Evolutionary conservation across 495 filamentous ascomycete species (phyloP).

Genomic region (Darksidea phi): DNA sequence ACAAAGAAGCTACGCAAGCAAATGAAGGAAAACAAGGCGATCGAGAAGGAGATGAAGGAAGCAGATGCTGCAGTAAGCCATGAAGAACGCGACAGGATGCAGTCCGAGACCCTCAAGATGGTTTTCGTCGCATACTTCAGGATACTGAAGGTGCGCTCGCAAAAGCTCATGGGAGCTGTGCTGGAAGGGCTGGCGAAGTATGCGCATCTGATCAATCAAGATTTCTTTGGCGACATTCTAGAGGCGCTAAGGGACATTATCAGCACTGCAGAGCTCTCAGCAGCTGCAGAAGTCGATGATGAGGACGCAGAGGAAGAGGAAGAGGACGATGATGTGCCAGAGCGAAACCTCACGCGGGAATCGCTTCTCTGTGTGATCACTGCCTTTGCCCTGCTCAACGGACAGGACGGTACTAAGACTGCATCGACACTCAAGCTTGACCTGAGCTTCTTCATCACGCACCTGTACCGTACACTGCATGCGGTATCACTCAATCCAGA

Average conservation of each 20-base stretch:
- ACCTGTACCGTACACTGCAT: conserved; percentile 83
- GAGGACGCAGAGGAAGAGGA: conserved; percentile 49
- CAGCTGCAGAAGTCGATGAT: conserved; percentile 44
- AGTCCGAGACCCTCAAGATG: conserved; percentile 90
- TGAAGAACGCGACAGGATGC: conserved; percentile 87
- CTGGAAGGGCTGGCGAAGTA: conserved; percentile 89
- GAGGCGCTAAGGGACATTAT: conserved; percentile 93
- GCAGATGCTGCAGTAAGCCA: conserved; percentile 88
- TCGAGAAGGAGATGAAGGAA: conserved; percentile 90
- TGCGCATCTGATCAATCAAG: conserved; percentile 93
- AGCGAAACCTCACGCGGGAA: conserved; percentile 74
- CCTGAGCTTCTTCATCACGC: conserved; percentile 87
- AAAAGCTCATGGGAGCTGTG: conserved; percentile 86
- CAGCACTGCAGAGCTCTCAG: conserved; percentile 55
- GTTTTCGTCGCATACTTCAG: conserved; percentile 95
- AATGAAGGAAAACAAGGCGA: conserved; percentile 74
- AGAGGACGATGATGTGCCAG: conserved; percentile 45
- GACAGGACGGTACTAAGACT: conserved; percentile 72
- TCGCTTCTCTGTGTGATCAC: conserved; percentile 93
- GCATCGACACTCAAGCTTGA: conserved; percentile 74
- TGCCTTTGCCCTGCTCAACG: conserved; percentile 87
- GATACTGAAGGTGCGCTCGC: conserved; percentile 77
- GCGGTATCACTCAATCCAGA: conserved; percentile 75
- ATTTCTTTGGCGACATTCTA: conserved; percentile 95
- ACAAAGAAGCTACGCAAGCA: conserved; percentile 74